Evolutionary conservation across 1,284 basidiomycete genomes (phyloP).

Genomic region (Rhodotorula sp.): DNA sequence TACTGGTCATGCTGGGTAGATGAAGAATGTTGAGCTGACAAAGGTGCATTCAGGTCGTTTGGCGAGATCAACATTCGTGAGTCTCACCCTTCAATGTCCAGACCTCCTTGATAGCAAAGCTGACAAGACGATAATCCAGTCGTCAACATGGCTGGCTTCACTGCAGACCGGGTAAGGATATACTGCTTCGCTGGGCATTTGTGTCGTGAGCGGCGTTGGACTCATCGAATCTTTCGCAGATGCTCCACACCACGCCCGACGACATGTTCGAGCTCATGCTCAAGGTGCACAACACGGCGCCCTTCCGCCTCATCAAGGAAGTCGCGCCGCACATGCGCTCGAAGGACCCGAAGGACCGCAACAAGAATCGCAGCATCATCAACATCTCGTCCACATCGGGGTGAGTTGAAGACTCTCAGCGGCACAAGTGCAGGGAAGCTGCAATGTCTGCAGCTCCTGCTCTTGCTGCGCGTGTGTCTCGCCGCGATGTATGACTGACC

Average conservation of each 20-base stretch:
- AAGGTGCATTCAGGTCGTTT: not conserved
- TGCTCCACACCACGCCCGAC: conserved; percentile 83
- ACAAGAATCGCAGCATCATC: conserved; percentile 71
- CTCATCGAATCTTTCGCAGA: conserved; percentile 47
- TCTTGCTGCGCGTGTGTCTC: conserved; percentile 13
- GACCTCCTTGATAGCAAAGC: not conserved
- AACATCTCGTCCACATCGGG: conserved; percentile 71
- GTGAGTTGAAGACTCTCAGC: conserved; percentile 41
- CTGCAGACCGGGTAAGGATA: conserved; percentile 3
- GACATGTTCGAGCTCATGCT: conserved; percentile 77
- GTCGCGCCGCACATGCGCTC: conserved; percentile 81
- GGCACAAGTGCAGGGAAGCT: no score
- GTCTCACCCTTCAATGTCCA: not conserved
- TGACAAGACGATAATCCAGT: not conserved
- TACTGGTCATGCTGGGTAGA: not conserved
- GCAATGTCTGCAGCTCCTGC: conserved; percentile 12
- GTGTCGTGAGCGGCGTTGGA: conserved; percentile 15
- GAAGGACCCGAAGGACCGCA: conserved; percentile 59
- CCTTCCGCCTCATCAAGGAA: conserved; percentile 78
- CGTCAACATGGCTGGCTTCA: conserved; percentile 13
- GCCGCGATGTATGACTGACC: no score
- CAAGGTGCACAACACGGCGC: conserved; percentile 77
- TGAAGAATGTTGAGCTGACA: not conserved
- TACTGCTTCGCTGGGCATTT: no score
- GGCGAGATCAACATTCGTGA: conserved; percentile 13